A percentile compares a stretch with the other conserved stretches of the same genome.
Conservation (phyloP, 306 rosid genomes). For the Amphicarpaea edgeworthii region DNA sequence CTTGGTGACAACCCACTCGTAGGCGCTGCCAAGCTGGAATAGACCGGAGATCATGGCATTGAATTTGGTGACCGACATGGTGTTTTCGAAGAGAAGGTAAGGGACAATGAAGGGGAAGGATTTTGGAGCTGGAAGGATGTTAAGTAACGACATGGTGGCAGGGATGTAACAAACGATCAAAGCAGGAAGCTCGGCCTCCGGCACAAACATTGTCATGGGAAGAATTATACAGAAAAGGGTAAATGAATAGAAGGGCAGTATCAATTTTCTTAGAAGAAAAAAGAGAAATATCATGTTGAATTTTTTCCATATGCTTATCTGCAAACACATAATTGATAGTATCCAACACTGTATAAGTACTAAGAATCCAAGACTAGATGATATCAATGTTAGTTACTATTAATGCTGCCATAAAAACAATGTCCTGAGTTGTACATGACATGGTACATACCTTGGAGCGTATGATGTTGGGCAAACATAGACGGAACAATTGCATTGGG, state of each 20-base stretch:
- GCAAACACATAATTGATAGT: constrained; percentile 46
- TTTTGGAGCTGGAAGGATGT: constrained; percentile 90
- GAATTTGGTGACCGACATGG: constrained; percentile 95
- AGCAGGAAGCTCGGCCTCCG: constrained; percentile 83
- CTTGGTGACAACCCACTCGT: constrained; percentile 96
- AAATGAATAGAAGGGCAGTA: constrained; percentile 89
- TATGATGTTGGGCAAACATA: constrained; percentile 77
- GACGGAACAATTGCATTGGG: constrained; percentile 95
- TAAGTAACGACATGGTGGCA: constrained; percentile 87
- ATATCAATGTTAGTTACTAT: background rate
- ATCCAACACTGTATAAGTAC: constrained; percentile 34
- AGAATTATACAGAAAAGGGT: constrained; percentile 92
- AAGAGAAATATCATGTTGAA: constrained; percentile 92
- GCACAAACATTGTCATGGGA: constrained; percentile 95
- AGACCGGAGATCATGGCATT: constrained; percentile 94
- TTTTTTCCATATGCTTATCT: constrained; percentile 90
- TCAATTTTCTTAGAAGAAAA: constrained; percentile 86
- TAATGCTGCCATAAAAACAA: background rate
- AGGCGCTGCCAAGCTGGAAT: constrained; percentile 91
- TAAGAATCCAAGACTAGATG: background rate
- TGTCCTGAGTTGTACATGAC: background rate
- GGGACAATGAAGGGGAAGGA: constrained; percentile 95
- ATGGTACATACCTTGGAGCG: constrained; percentile 66
- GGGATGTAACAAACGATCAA: constrained; percentile 96
- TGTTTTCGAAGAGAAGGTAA: constrained; percentile 92